These are phyloP conservation scores for Russula sp. DNA, from an alignment of 768 basidiomycete genomes.

Conservation along the genomic window DNA sequence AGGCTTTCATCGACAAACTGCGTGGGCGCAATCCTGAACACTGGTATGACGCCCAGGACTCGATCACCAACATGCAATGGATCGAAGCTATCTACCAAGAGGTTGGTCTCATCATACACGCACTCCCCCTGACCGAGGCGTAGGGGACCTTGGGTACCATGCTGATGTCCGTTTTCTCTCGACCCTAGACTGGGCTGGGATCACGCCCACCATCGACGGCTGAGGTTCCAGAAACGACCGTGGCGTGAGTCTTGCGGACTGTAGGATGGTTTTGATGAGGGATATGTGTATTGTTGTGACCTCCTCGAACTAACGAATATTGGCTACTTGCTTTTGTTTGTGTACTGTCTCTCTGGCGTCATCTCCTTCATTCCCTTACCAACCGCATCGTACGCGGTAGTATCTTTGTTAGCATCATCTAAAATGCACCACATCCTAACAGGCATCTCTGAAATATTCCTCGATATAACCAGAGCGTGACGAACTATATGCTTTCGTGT, in stretches of 20 bases:
- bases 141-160: not conserved
- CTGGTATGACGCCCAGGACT: conserved; percentile 31
- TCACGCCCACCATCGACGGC: conserved; percentile 14
- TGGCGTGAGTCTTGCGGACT: not conserved
- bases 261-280: not conserved
- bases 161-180: not conserved
- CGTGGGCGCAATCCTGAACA: conserved; percentile 33
- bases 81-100: conserved; percentile 18
- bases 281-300: not conserved
- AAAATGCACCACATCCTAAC: too few species aligned
- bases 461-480: too few species aligned
- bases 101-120: not conserved
- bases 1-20: conserved; percentile 48
- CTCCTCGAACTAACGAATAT: not conserved
- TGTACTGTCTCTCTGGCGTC: not conserved
- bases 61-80: conserved; percentile 17
- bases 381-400: not conserved
- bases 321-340: not conserved
- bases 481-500: too few species aligned
- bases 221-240: conserved; percentile 1
- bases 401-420: too few species aligned
- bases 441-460: too few species aligned
- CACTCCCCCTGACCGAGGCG: not conserved
- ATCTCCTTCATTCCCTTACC: not conserved
- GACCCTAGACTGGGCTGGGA: conserved; percentile 6